These are phyloP conservation scores for Tilletia caries DNA, from an alignment of 1,284 basidiomycete species.

Conservation along the genomic window DNA sequence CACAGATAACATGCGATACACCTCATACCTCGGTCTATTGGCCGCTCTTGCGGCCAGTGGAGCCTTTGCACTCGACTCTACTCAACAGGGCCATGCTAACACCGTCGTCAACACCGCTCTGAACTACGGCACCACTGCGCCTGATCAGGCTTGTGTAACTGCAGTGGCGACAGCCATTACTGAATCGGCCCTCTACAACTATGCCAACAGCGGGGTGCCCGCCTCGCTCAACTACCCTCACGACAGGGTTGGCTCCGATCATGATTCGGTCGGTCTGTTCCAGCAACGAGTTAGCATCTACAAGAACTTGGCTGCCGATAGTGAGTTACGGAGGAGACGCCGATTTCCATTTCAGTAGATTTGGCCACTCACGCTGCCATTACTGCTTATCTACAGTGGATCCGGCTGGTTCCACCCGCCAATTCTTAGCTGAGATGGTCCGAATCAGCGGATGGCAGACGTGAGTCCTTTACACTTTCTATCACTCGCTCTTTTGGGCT, in stretches of 20 bases:
- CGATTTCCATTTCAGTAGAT: too few species aligned
- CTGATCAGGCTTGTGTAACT: neutral
- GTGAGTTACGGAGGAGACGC: too few species aligned
- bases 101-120: neutral
- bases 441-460: too few species aligned
- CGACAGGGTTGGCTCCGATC: neutral
- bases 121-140: neutral
- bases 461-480: too few species aligned
- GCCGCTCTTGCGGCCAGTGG: too few species aligned
- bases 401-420: too few species aligned
- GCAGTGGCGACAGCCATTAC: neutral
- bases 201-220: neutral
- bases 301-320: constrained; percentile 7
- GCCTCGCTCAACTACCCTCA: neutral
- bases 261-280: constrained; percentile 8
- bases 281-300: neutral
- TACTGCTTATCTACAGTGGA: too few species aligned
- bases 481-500: too few species aligned
- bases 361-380: too few species aligned
- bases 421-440: too few species aligned
- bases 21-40: too few species aligned
- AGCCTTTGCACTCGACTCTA: neutral
- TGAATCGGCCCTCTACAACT: neutral
- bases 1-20: too few species aligned
- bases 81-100: neutral